These are phyloP conservation scores for Liquidambar formosana DNA, from an alignment of 164 flowering plant species.

Conservation along the genomic window DNA sequence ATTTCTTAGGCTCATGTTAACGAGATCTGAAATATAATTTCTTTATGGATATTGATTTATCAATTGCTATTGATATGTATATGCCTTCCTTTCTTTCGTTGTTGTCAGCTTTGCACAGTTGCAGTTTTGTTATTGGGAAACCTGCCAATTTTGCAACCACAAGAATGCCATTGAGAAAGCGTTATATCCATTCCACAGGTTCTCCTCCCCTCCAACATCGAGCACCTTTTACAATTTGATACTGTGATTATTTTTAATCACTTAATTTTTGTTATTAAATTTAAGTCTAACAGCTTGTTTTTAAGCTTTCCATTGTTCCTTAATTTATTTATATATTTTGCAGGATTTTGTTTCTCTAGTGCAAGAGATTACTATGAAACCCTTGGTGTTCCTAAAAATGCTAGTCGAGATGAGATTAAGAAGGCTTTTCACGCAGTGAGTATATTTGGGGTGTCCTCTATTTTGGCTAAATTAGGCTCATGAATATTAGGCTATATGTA, in stretches of 20 bases:
- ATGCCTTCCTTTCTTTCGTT: background rate
- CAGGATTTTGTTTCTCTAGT: constrained; percentile 40
- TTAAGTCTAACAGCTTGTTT: background rate
- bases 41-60: too few species aligned
- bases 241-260: background rate
- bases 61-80: too few species aligned
- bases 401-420: constrained; percentile 74
- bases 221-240: too few species aligned
- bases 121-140: constrained; percentile 18
- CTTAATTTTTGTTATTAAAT: too few species aligned
- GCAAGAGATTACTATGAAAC: constrained; percentile 63
- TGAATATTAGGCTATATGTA: too few species aligned
- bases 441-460: constrained; percentile 1
- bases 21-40: too few species aligned
- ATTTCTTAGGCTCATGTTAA: too few species aligned
- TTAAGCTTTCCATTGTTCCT: background rate
- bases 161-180: constrained; percentile 15
- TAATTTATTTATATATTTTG: background rate
- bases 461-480: background rate
- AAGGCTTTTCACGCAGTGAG: constrained; percentile 83
- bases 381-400: constrained; percentile 71
- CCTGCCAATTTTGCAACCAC: constrained; percentile 16
- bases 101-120: constrained; percentile 38
- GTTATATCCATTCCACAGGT: constrained; percentile 77
- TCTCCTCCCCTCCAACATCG: background rate